phyloP scores from a whole-genome alignment of 371 early-diverging fungal species.

The Coemansia sp. region DNA sequence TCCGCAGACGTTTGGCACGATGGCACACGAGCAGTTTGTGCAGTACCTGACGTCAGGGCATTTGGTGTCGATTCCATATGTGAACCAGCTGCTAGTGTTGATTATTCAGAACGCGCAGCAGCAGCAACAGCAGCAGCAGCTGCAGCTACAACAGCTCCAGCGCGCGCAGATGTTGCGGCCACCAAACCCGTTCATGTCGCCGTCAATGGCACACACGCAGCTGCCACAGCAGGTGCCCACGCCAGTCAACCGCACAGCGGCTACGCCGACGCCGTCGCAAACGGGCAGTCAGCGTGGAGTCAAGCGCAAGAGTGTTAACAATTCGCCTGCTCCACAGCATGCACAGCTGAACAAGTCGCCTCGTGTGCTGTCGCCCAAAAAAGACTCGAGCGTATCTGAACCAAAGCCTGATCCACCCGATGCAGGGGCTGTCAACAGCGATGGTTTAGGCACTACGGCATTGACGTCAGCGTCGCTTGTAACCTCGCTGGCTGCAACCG shows the following conservation, averaged over 20 bases:
- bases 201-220: constrained; percentile 4
- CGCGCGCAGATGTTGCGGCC: constrained; percentile 5
- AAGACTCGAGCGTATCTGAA: not conserved
- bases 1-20: constrained; percentile 27
- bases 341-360: constrained; percentile 33
- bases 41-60: constrained; percentile 23
- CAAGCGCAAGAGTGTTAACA: constrained; percentile 50
- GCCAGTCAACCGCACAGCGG: not conserved
- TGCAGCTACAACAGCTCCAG: not conserved
- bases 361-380: constrained; percentile 17
- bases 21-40: constrained; percentile 23
- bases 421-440: not conserved
- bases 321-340: constrained; percentile 28
- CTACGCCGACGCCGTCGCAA: constrained; percentile 21
- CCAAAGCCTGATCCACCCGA: not conserved
- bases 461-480: constrained; percentile 2
- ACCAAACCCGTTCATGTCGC: constrained; percentile 26
- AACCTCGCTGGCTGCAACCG: constrained; percentile 5
- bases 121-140: constrained; percentile 16
- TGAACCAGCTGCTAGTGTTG: constrained; percentile 22
- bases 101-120: constrained; percentile 26
- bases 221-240: constrained; percentile 7
- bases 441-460: not conserved
- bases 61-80: constrained; percentile 11
- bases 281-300: constrained; percentile 24